Conservation (phyloP, 164 flowering plant genomes). For the Nymphaea thermarum region DNA sequence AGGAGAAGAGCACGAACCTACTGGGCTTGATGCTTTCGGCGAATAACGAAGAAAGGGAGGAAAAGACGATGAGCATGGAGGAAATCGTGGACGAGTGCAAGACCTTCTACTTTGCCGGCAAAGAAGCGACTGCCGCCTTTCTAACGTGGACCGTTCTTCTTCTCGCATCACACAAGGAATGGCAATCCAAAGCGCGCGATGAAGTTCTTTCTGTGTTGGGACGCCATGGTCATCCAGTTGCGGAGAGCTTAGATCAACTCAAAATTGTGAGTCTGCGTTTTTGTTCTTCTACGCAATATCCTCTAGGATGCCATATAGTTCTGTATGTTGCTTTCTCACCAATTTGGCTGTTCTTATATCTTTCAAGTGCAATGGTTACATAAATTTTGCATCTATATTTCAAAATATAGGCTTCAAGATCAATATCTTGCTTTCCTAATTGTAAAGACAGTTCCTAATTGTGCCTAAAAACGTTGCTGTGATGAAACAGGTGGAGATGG, state of each 20-base stretch:
- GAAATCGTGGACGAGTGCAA: conserved; percentile 22
- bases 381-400: no score
- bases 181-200: conserved; percentile 18
- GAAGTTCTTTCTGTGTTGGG: conserved; percentile 14
- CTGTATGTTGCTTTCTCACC: no score
- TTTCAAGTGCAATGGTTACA: no score
- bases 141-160: conserved; percentile 16
- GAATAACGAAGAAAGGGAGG: conserved; percentile 3
- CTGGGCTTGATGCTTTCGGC: conserved; percentile 22
- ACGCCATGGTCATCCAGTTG: conserved; percentile 5
- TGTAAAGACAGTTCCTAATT: not conserved
- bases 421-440: no score
- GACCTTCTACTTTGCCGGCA: conserved; percentile 20
- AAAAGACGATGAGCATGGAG: conserved; percentile 7
- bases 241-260: conserved; percentile 9
- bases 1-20: conserved; percentile 21
- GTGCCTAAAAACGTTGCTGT: no score
- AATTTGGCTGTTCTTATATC: no score
- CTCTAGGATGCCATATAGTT: no score
- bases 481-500: conserved; percentile 14
- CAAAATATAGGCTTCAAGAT: no score
- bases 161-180: conserved; percentile 12
- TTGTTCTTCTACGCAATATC: no score
- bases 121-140: conserved; percentile 15
- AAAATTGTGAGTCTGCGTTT: conserved; percentile 10